These are phyloP conservation scores for Acanthamoeba lenticulata DNA, from an alignment of 208 protist genomes.

Conservation along the genomic window DNA sequence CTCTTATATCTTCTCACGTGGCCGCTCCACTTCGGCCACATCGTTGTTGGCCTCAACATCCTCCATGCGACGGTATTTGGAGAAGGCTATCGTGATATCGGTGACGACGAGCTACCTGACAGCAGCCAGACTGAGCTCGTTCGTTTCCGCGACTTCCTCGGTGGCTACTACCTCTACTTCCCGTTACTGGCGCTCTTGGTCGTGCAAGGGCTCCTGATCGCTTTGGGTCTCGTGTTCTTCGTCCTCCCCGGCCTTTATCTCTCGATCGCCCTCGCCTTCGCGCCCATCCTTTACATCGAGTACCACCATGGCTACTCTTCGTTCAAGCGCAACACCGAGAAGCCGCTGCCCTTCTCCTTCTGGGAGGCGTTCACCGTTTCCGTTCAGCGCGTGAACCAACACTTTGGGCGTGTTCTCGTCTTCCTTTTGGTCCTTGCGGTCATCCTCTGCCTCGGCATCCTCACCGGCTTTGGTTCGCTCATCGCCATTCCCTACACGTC, in stretches of 20 bases:
- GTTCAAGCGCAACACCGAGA: neutral
- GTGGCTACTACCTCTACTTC: slow-evolving; percentile 42
- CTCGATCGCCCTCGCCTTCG: slow-evolving; percentile 21
- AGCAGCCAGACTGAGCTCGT: neutral
- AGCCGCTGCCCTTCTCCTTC: slow-evolving; percentile 36
- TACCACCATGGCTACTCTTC: neutral
- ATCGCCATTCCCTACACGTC: slow-evolving; percentile 7
- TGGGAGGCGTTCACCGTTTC: slow-evolving; percentile 48
- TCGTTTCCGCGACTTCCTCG: neutral
- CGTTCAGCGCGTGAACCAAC: slow-evolving; percentile 1
- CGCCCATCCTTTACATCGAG: slow-evolving; percentile 25
- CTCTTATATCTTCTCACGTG: slow-evolving; percentile 33
- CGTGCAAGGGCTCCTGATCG: slow-evolving; percentile 9
- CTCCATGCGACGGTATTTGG: slow-evolving; percentile 6
- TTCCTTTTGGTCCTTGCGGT: slow-evolving; percentile 1
- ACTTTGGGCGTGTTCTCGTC: neutral
- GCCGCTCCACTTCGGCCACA: slow-evolving; percentile 31
- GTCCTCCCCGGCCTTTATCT: slow-evolving; percentile 37
- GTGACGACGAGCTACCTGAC: neutral
- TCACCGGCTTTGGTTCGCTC: neutral
- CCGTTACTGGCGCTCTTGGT: slow-evolving; percentile 13
- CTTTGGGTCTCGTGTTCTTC: slow-evolving; percentile 6
- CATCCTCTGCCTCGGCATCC: neutral
- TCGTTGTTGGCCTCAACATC: slow-evolving; percentile 18
- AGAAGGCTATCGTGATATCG: neutral